phyloP scores from a whole-genome alignment of 805 yeast genomes.

The Saccharomycopsis sp. region DNA sequence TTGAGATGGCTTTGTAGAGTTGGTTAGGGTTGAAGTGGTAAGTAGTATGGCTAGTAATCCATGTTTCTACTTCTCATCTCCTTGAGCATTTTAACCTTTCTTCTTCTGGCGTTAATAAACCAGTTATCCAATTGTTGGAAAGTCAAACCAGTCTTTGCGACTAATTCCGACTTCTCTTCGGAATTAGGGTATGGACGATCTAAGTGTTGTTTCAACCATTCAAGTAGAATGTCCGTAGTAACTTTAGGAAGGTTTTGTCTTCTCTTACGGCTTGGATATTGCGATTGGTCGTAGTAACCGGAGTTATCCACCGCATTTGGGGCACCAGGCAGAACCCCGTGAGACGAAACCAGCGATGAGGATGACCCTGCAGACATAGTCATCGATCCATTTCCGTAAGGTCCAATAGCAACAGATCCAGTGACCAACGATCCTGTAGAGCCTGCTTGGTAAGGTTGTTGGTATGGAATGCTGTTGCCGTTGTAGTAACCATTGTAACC shows the following conservation, averaged over 20 bases:
- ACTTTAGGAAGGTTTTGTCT: constrained; percentile 75
- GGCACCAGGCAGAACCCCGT: neutral
- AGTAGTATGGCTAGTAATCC: neutral
- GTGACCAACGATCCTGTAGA: neutral
- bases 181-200: constrained; percentile 82
- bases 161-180: constrained; percentile 62
- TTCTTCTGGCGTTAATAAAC: constrained; percentile 82
- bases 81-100: constrained; percentile 51
- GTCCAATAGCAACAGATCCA: neutral
- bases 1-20: neutral
- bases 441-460: neutral
- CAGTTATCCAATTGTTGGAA: constrained; percentile 78
- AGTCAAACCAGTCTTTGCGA: constrained; percentile 68
- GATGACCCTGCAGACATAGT: neutral
- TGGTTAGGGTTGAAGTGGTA: neutral
- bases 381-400: neutral
- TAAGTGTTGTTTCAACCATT: constrained; percentile 68
- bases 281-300: neutral
- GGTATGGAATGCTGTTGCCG: neutral
- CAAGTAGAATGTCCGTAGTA: constrained; percentile 65
- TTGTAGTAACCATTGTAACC: neutral
- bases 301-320: neutral
- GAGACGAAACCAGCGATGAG: neutral
- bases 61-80: constrained; percentile 23
- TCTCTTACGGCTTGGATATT: constrained; percentile 27